phyloP scores from a whole-genome alignment of 2,329 filamentous ascomycete genomes.

The Capronia coronata region DNA sequence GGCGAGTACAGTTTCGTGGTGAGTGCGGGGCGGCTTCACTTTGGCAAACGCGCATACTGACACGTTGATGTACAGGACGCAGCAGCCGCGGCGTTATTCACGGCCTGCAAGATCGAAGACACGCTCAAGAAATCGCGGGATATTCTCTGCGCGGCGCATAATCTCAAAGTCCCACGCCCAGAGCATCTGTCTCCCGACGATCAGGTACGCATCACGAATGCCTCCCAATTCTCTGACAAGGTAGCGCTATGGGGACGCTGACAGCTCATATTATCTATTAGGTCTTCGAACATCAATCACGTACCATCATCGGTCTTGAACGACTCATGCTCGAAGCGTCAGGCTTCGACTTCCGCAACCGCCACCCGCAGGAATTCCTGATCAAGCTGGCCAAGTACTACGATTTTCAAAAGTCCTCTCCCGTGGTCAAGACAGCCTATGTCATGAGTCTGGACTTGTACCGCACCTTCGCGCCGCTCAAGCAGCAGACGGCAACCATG shows the following conservation, averaged over 20 bases:
- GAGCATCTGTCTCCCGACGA: constrained; percentile 72
- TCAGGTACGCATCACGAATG: constrained; percentile 53
- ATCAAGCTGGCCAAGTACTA: constrained; percentile 67
- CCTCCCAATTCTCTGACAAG: too few species aligned
- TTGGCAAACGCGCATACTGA: not conserved
- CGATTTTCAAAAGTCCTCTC: constrained; percentile 45
- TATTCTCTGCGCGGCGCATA: constrained; percentile 84
- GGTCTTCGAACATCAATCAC: constrained; percentile 73
- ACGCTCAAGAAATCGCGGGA: constrained; percentile 95
- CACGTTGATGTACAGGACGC: constrained; percentile 55
- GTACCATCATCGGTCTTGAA: constrained; percentile 81
- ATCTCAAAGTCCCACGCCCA: constrained; percentile 61
- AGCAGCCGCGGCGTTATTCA: constrained; percentile 78
- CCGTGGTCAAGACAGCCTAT: constrained; percentile 64
- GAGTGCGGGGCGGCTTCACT: constrained; percentile 23
- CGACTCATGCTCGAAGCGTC: constrained; percentile 87
- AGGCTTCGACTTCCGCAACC: constrained; percentile 86
- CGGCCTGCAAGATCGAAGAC: constrained; percentile 95
- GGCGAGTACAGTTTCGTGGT: constrained; percentile 70
- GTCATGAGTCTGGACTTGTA: constrained; percentile 83
- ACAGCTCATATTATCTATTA: constrained; percentile 33
- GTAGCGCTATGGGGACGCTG: too few species aligned
- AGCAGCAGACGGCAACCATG: constrained; percentile 80
- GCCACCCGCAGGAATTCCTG: constrained; percentile 77
- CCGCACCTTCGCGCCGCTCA: constrained; percentile 85